Conservation (phyloP, 2,329 filamentous ascomycete genomes). For the Monosporascus ibericus region DNA sequence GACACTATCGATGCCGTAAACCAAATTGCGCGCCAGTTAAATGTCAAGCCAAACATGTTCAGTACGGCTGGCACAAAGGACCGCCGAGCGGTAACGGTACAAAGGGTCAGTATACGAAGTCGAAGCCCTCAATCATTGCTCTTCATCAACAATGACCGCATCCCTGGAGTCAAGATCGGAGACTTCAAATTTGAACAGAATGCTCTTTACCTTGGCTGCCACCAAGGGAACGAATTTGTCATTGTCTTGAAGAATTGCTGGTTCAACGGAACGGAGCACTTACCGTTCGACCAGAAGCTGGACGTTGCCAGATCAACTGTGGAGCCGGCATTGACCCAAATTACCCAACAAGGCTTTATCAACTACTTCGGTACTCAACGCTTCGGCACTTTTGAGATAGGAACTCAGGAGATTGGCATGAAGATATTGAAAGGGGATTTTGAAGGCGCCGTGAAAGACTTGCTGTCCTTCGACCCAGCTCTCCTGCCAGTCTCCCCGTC, state of each 20-base stretch:
- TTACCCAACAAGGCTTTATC: conserved; percentile 75
- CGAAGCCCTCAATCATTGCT: conserved; percentile 54
- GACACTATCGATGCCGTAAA: conserved; percentile 89
- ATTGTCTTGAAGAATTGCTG: conserved; percentile 85
- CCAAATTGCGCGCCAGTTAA: conserved; percentile 68
- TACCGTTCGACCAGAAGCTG: conserved; percentile 42
- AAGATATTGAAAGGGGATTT: conserved; percentile 79
- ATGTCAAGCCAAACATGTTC: conserved; percentile 69
- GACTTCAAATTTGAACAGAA: conserved; percentile 73
- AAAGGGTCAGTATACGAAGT: conserved; percentile 63
- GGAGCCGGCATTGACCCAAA: conserved; percentile 55
- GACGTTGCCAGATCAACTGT: conserved; percentile 44
- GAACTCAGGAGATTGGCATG: conserved; percentile 79
- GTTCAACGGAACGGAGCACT: conserved; percentile 41
- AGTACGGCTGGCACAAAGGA: conserved; percentile 82
- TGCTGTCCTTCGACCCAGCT: conserved; percentile 66
- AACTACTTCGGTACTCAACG: conserved; percentile 98
- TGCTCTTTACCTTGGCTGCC: conserved; percentile 73
- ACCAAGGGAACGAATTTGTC: conserved; percentile 85
- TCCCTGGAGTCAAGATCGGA: conserved; percentile 61
- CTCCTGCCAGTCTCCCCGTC: conserved; percentile 47
- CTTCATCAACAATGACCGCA: conserved; percentile 54
- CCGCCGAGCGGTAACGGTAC: conserved; percentile 76
- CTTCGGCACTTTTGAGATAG: conserved; percentile 81
- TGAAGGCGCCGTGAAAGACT: conserved; percentile 69